phyloP scores from a whole-genome alignment of 2,329 filamentous ascomycete species.

The Exophiala oligosperma region DNA sequence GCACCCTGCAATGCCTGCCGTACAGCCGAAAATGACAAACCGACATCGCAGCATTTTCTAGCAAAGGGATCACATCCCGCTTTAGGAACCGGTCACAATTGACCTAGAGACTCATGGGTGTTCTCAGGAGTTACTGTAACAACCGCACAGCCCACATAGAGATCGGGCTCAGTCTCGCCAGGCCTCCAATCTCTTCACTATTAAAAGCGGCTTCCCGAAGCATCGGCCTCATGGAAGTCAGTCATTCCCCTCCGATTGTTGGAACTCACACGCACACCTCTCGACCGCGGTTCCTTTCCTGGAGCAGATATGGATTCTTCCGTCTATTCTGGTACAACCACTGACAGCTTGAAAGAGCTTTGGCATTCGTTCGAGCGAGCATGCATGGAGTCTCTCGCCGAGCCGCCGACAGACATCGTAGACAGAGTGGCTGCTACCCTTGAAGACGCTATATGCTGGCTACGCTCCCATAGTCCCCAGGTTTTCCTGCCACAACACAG shows the following conservation, averaged over 20 bases:
- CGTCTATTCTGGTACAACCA: background rate
- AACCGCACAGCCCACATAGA: background rate
- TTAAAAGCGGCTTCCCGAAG: background rate
- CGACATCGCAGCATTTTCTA: background rate
- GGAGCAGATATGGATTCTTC: background rate
- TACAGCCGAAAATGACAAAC: background rate
- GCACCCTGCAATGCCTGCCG: background rate
- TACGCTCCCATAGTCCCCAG: background rate
- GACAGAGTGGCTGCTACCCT: background rate
- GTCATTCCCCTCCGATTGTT: background rate
- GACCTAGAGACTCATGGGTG: background rate
- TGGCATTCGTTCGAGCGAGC: background rate
- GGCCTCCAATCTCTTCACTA: background rate
- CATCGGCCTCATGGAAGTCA: background rate
- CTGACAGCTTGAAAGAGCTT: background rate
- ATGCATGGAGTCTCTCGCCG: background rate
- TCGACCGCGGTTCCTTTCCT: background rate
- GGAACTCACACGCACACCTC: background rate
- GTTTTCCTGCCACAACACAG: background rate
- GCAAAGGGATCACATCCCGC: background rate
- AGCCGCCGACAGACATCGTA: background rate
- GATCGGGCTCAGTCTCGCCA: background rate
- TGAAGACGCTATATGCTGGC: background rate
- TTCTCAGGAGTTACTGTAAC: background rate
- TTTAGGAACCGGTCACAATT: background rate